A percentile compares a stretch with the other conserved stretches of the same genome.
Evolutionary conservation across 148 eudicot genomes (phyloP).

Genomic region (Rhododendron simsii): DNA sequence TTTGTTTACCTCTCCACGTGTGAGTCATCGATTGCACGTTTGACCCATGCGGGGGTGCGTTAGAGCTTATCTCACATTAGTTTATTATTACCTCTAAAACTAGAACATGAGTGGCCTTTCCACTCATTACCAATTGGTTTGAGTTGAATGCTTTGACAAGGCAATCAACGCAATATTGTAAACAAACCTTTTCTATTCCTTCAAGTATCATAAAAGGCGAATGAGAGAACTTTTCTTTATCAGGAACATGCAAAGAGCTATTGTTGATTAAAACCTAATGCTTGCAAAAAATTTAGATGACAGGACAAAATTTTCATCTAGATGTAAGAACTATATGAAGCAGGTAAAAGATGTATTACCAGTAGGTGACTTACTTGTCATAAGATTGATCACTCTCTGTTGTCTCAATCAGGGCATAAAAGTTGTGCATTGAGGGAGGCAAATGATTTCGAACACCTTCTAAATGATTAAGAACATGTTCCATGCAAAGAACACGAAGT

Average conservation of each 20-base stretch:
- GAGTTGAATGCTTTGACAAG: background rate
- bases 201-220: background rate
- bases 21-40: too few species aligned
- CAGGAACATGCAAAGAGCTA: background rate
- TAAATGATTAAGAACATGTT: constrained; percentile 70
- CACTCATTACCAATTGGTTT: background rate
- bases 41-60: too few species aligned
- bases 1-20: too few species aligned
- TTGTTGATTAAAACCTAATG: background rate
- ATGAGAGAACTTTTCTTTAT: background rate
- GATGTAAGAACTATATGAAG: background rate
- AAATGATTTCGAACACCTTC: constrained; percentile 86
- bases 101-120: background rate
- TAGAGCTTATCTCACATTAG: too few species aligned
- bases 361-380: constrained; percentile 58
- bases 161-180: background rate
- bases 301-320: background rate
- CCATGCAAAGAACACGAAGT: constrained; percentile 3
- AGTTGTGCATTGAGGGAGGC: constrained; percentile 69
- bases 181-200: background rate
- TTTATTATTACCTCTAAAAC: background rate
- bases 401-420: constrained; percentile 89
- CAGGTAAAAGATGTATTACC: background rate
- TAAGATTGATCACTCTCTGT: constrained; percentile 85
- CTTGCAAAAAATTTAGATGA: background rate